phyloP scores from a whole-genome alignment of 176 grass and related monocot genomes.

The Eleusine indica region DNA sequence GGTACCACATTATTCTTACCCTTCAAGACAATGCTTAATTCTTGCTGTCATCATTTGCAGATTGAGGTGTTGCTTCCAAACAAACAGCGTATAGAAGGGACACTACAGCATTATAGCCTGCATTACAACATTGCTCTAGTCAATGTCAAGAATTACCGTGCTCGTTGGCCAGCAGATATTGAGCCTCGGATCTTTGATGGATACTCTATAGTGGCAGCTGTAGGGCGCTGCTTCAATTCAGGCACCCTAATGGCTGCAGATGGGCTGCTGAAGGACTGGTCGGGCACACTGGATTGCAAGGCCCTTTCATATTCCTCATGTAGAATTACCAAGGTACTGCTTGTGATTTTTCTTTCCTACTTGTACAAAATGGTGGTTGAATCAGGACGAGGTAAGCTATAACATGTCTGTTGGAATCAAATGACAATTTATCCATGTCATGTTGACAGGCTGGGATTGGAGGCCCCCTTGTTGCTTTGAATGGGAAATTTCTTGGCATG shows the following conservation, averaged over 20 bases:
- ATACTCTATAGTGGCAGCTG: not conserved
- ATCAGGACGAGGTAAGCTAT: not conserved
- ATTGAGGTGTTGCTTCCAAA: not conserved
- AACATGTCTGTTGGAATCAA: not conserved
- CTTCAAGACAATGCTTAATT: not conserved
- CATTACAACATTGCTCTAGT: constrained; percentile 29
- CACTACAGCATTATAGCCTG: not conserved
- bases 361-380: not conserved
- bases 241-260: not conserved
- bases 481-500: constrained; percentile 20
- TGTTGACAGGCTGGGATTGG: constrained; percentile 36
- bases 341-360: no score
- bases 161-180: not conserved
- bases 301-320: not conserved
- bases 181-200: not conserved
- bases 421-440: not conserved
- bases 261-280: not conserved
- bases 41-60: not conserved
- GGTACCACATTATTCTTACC: not conserved
- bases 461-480: constrained; percentile 8
- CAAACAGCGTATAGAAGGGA: not conserved
- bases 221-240: not conserved
- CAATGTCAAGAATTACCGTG: not conserved
- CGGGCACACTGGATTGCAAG: not conserved
- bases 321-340: not conserved